Evolutionary conservation across 192 early-diverging fungal genomes (phyloP), one percentile per base, ranked within the genome.

Genomic region (Umbelopsis vinacea): DNA sequence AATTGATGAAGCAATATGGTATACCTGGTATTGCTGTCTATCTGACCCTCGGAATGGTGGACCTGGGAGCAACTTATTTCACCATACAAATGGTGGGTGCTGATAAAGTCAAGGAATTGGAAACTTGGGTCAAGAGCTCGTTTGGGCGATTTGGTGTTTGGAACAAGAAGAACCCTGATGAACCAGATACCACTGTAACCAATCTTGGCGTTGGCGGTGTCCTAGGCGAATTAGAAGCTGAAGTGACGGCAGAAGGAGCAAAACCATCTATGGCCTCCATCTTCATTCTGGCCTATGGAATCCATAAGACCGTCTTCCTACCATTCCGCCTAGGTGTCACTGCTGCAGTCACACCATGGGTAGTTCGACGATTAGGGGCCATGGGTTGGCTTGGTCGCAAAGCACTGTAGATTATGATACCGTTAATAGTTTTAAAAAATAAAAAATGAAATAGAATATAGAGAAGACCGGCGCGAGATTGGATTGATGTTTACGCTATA

Each of bases 241-340:
- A 63, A 35, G 57, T 63, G 6, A 22, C 57, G 0, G 57, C 57
- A 35, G 40, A 57, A 17, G 66, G 68, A 33, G 68, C 82, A 33
- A 54, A 74, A 43, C 79, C 87, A 6, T 83, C 84, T 11, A 46
- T 84, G 21, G 72, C 81, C 43, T 83, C 82, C 53, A 78, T 85
- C 3, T 85, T 89, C 54, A 69, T 87, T 33, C 76, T 89, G 46
- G 82, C 87, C 0, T 89, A 89, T 69, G 85, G 84, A 12, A 87
- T 89, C 35, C 87, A 89, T 72, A 89, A 89, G 53, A 81, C 79
- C 14, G 60, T 89, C 11, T 72, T 89, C 45, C 67, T 89, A 21
- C 87, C 87, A 8, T 52, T 89, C n/a, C 72, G 87, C 60, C 70
- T 89, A n/a, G 83, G 81, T 12, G 57, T 85, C 6, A 89, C 87